A percentile compares a stretch with the other conserved stretches of the same genome.
Evolutionary conservation across 139 green algal species (phyloP).

Genomic region (Coelastrella sp.): DNA sequence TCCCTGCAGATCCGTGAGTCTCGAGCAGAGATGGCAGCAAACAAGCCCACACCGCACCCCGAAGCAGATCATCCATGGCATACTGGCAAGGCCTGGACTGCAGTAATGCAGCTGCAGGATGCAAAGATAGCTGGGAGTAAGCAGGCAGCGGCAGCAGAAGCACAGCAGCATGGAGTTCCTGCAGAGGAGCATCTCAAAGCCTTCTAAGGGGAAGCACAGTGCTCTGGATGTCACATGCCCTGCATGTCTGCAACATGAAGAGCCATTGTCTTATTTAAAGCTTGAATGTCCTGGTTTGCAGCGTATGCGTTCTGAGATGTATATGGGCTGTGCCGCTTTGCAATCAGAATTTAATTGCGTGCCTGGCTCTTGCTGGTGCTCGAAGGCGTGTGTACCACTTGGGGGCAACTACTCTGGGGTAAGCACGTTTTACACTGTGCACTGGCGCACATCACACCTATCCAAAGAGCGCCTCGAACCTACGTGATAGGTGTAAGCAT

Average conservation of each 20-base stretch:
- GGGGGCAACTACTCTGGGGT: too few relatives aligned
- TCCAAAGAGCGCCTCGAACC: too few relatives aligned
- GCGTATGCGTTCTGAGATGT: too few relatives aligned
- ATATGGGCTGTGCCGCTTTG: too few relatives aligned
- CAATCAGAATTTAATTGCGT: too few relatives aligned
- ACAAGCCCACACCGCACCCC: slow-evolving; percentile 38
- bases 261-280: too few relatives aligned
- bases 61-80: slow-evolving; percentile 63
- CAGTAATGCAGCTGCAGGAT: slow-evolving; percentile 52
- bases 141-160: neutral
- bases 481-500: too few relatives aligned
- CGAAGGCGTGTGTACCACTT: too few relatives aligned
- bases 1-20: neutral
- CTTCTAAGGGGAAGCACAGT: neutral
- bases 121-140: neutral
- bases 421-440: too few relatives aligned
- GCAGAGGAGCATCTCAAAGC: neutral
- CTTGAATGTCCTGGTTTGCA: too few relatives aligned
- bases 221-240: neutral
- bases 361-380: too few relatives aligned
- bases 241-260: neutral
- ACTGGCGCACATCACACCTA: too few relatives aligned
- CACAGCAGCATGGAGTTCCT: neutral
- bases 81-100: slow-evolving; percentile 57
- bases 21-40: neutral